These are phyloP conservation scores for Teunomyces tritomae DNA, from an alignment of 805 yeast species.

Conservation along the genomic window DNA sequence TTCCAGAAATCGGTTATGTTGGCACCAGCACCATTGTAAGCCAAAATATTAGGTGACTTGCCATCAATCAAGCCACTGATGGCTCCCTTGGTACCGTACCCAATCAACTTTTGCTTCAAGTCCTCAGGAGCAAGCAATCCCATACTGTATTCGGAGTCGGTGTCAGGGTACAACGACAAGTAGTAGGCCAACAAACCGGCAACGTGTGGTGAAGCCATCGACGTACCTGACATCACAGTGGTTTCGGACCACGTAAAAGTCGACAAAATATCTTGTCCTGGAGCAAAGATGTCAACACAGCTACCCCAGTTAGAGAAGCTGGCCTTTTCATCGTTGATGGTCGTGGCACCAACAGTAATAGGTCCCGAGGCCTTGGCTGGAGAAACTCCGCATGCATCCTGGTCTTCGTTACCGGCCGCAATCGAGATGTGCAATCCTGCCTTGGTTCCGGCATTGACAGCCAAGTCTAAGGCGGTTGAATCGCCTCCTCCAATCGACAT, in stretches of 20 bases:
- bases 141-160: slow-evolving; percentile 59
- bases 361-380: slow-evolving; percentile 87
- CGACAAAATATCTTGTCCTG: slow-evolving; percentile 86
- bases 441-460: slow-evolving; percentile 84
- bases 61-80: slow-evolving; percentile 65
- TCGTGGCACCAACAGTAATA: slow-evolving; percentile 93
- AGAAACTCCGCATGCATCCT: slow-evolving; percentile 87
- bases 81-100: slow-evolving; percentile 59
- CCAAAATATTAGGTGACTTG: slow-evolving; percentile 69
- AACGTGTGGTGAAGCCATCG: slow-evolving; percentile 98
- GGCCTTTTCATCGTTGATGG: slow-evolving; percentile 85
- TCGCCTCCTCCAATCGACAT: slow-evolving; percentile 95
- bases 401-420: slow-evolving; percentile 94
- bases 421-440: slow-evolving; percentile 92
- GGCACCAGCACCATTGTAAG: slow-evolving; percentile 80
- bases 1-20: slow-evolving; percentile 66
- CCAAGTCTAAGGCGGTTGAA: slow-evolving; percentile 81
- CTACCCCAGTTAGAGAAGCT: slow-evolving; percentile 92
- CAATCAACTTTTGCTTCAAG: slow-evolving; percentile 71
- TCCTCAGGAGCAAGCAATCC: slow-evolving; percentile 66
- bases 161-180: slow-evolving; percentile 78
- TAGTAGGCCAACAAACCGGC: slow-evolving; percentile 89
- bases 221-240: slow-evolving; percentile 88
- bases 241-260: slow-evolving; percentile 80
- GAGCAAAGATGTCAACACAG: slow-evolving; percentile 96